Percentiles rank a stretch among this genome's conserved stretches.
These are phyloP conservation scores for Tarenaya hassleriana DNA, from an alignment of 345 rosid species.

Conservation along the genomic window DNA sequence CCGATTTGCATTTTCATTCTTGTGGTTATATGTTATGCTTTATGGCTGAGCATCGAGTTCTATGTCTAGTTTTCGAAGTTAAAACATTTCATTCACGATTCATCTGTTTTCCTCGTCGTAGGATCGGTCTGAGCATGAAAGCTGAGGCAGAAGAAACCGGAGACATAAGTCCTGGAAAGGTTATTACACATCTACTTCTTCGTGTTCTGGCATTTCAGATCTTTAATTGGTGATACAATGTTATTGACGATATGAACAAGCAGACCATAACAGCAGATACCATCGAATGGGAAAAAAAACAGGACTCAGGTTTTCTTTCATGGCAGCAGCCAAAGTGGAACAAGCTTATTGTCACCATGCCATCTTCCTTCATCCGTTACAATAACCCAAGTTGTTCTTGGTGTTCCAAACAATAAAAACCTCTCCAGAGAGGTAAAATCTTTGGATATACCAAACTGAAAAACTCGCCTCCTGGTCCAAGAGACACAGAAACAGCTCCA, in stretches of 20 bases:
- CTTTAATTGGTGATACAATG: not conserved
- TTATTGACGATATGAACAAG: slow-evolving; percentile 1
- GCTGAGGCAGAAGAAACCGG: slow-evolving; percentile 81
- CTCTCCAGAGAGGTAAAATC: too few species aligned
- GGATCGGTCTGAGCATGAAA: slow-evolving; percentile 83
- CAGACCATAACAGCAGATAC: slow-evolving; percentile 78
- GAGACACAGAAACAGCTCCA: too few species aligned
- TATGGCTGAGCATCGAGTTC: too few species aligned
- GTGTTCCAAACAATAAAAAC: too few species aligned
- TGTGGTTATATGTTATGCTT: too few species aligned
- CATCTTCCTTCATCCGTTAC: too few species aligned
- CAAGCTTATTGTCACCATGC: slow-evolving; percentile 82
- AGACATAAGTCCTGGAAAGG: slow-evolving; percentile 74
- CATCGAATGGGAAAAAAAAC: slow-evolving; percentile 91
- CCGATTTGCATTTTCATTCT: not conserved
- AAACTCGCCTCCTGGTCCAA: too few species aligned
- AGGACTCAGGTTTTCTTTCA: slow-evolving; percentile 86
- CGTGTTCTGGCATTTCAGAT: slow-evolving; percentile 3
- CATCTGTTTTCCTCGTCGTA: slow-evolving; percentile 23
- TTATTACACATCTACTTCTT: slow-evolving; percentile 21
- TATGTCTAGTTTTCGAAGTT: not conserved
- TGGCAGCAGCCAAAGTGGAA: slow-evolving; percentile 83
- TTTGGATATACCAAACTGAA: too few species aligned
- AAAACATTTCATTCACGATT: not conserved
- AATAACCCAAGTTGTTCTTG: too few species aligned